A percentile compares a stretch with the other conserved stretches of the same genome.
Conservation (phyloP, 352 stramenopile species). For the Phytophthora hybrid region DNA sequence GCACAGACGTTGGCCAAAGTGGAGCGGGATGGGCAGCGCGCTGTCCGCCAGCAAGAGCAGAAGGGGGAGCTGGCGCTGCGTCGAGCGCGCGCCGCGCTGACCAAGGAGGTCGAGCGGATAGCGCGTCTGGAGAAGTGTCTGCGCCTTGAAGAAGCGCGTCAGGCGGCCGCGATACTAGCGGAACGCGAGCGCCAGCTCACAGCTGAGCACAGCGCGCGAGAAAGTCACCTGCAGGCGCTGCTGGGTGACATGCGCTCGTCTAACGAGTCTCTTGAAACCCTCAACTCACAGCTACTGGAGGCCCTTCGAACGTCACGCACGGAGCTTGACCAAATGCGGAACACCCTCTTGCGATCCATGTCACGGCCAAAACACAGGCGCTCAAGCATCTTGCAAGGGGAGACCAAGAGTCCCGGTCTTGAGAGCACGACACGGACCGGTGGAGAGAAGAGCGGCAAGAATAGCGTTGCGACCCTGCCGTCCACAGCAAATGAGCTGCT, state of each 20-base stretch:
- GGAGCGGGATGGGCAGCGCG: conserved; percentile 41
- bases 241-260: conserved; percentile 59
- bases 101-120: conserved; percentile 76
- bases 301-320: conserved; percentile 46
- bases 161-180: conserved; percentile 59
- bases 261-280: conserved; percentile 56
- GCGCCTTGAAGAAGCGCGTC: conserved; percentile 61
- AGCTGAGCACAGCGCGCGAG: conserved; percentile 50
- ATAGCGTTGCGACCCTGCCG: conserved; percentile 11
- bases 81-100: conserved; percentile 53
- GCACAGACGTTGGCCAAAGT: conserved; percentile 48
- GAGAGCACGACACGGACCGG: not conserved
- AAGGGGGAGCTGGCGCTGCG: conserved; percentile 67
- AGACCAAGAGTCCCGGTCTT: conserved; percentile 6
- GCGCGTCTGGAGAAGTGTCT: conserved; percentile 69
- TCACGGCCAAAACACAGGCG: conserved; percentile 22
- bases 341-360: conserved; percentile 50
- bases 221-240: conserved; percentile 55
- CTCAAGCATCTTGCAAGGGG: conserved; percentile 17
- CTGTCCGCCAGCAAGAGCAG: conserved; percentile 48
- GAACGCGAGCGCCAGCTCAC: conserved; percentile 52
- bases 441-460: conserved; percentile 28
- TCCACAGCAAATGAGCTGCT: conserved; percentile 29
- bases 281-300: conserved; percentile 66
- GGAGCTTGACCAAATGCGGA: conserved; percentile 64